These are phyloP conservation scores for Filobasidium wieringae DNA, from an alignment of 768 basidiomycete genomes.

Conservation along the genomic window DNA sequence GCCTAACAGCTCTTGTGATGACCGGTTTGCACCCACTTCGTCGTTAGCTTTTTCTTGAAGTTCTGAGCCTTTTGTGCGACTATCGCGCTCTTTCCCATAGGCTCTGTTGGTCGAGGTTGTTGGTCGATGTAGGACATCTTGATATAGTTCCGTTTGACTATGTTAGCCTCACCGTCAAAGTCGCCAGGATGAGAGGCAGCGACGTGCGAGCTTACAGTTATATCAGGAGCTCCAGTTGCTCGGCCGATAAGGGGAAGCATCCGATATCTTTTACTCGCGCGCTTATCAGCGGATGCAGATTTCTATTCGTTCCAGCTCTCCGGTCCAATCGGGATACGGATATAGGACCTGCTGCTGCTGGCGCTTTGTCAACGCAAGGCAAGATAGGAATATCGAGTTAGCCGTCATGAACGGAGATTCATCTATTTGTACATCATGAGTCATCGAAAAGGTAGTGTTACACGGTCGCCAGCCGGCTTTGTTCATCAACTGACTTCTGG, in stretches of 20 bases:
- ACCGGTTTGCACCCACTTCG: slow-evolving; percentile 2
- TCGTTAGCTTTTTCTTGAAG: slow-evolving; percentile 3
- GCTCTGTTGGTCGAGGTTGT: slow-evolving; percentile 7
- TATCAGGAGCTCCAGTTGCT: neutral
- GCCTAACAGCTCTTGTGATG: neutral
- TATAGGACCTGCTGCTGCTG: neutral
- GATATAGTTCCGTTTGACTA: no score
- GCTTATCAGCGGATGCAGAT: neutral
- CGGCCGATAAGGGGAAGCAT: neutral
- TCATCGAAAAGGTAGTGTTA: neutral
- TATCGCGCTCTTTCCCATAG: slow-evolving; percentile 9
- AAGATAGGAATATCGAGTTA: slow-evolving; percentile 1
- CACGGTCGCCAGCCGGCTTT: no score
- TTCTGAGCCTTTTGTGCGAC: slow-evolving; percentile 1
- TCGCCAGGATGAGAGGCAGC: neutral
- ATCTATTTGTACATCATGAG: neutral
- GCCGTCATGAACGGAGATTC: no score
- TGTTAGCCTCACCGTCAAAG: no score
- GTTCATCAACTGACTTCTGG: no score
- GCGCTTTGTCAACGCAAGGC: neutral
- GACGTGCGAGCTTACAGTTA: neutral
- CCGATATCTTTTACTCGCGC: neutral
- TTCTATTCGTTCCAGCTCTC: neutral
- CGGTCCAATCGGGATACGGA: neutral
- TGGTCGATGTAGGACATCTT: slow-evolving; percentile 5